Base-by-base conservation (phyloP, 495 filamentous ascomycete species). In the Hyaloscypha hepaticicola region DNA sequence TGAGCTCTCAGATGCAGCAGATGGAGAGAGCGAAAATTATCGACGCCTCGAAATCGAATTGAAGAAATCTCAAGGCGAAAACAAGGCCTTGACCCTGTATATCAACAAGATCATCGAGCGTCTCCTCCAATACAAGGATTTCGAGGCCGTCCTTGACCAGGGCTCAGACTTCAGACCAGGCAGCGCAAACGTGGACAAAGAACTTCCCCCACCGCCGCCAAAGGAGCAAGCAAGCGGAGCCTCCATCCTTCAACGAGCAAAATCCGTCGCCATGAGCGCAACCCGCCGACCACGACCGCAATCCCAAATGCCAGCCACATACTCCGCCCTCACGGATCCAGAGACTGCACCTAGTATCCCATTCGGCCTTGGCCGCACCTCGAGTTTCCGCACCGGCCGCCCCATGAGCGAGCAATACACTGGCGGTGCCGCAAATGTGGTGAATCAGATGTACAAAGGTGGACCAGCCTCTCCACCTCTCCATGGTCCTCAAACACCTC, bases 71-170 rank as follows among this genome's bases (percentile, higher is more conserved):
- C 95, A 92, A 76, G 93, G 96, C 66, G 89, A 97, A 76, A 98
- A 98, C 80, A 99, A 97, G 75, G 95, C 95, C 50, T 78, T 98
- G 66, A 96, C 93, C 2, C 82, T 97, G 33, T 99, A 99, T 76
- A 97, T 99, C 76, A 96, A 97, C 82, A 94, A 92, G 72, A 97
- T 99, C 73, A 97, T 99, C 71, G 93, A 92, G 74, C 89, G 95
- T 24, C 84, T 99, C 21, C 81, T 99, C 45, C 89, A 95, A 70
- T 91, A 97, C 77, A 90, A 97, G 70, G 93, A 93, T 55, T 97
- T 96, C 59, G 95, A 99, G 74, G 84, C 88, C 64, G 93, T 99
- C 55, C 82, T 98, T 50, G 92, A 96, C 75, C 90, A 92, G 70
- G 83, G 84, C 11, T 82, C 79, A 31, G 84, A 88, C 64, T 77